phyloP scores from a whole-genome alignment of 306 rosid species.

The Sophora flavescens region DNA sequence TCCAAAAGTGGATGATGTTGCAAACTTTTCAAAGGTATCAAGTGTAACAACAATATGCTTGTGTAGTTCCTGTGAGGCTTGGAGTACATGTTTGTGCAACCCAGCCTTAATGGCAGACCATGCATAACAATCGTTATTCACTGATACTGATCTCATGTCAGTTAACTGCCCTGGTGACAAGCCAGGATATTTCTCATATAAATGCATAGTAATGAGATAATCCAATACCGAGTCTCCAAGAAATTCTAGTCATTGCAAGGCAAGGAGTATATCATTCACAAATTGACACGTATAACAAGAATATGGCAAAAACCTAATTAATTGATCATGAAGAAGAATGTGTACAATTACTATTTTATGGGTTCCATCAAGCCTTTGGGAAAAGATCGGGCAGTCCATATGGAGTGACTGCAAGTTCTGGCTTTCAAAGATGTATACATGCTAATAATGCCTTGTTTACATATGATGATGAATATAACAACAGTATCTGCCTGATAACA shows the following conservation, averaged over 20 bases:
- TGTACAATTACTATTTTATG: slow-evolving; percentile 10
- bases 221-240: slow-evolving; percentile 83
- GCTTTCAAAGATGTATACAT: neutral
- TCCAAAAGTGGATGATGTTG: slow-evolving; percentile 65
- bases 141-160: slow-evolving; percentile 83
- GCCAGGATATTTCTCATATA: slow-evolving; percentile 67
- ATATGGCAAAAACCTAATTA: slow-evolving; percentile 6
- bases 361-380: slow-evolving; percentile 2
- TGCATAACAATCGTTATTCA: slow-evolving; percentile 82
- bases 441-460: neutral
- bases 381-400: neutral
- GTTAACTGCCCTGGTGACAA: slow-evolving; percentile 76
- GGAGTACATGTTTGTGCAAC: slow-evolving; percentile 74
- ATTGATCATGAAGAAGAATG: neutral
- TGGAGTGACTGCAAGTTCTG: neutral
- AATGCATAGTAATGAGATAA: slow-evolving; percentile 67
- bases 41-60: slow-evolving; percentile 57
- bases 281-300: neutral
- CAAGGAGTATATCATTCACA: slow-evolving; percentile 37
- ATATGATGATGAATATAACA: slow-evolving; percentile 24
- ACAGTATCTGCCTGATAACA: slow-evolving; percentile 81
- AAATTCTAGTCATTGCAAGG: slow-evolving; percentile 78
- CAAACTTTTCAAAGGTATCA: slow-evolving; percentile 37
- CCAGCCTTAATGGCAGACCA: slow-evolving; percentile 64
- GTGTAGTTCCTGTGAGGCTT: slow-evolving; percentile 62